Conservation (phyloP, 2,329 filamentous ascomycete genomes). For the Claviceps sp. region DNA sequence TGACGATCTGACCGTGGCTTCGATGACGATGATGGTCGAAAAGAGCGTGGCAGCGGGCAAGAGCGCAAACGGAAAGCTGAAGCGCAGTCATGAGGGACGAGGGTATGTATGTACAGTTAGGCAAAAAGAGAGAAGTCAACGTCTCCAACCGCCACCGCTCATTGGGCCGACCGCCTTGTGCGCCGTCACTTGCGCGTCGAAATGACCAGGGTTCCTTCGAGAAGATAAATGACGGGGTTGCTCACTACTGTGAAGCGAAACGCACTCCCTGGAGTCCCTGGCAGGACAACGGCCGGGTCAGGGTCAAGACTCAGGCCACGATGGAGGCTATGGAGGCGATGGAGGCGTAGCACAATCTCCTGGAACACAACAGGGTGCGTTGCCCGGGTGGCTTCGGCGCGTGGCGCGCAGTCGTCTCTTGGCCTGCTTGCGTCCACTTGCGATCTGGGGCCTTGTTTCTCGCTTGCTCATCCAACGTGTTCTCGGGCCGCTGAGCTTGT, state of each 20-base stretch:
- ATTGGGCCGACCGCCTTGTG: not conserved
- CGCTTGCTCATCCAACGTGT: not conserved
- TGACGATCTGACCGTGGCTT: slow-evolving; percentile 23
- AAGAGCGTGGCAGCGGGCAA: slow-evolving; percentile 30
- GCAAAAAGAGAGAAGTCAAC: slow-evolving; percentile 10
- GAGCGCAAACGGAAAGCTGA: slow-evolving; percentile 33
- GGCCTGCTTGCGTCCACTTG: not conserved
- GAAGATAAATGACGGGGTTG: not conserved
- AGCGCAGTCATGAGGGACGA: slow-evolving; percentile 31
- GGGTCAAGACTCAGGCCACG: not conserved
- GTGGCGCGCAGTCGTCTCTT: not conserved
- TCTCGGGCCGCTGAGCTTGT: not conserved
- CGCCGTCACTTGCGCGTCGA: not conserved
- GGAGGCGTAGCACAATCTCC: too few species aligned
- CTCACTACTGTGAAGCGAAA: slow-evolving; percentile 1
- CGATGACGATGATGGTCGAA: slow-evolving; percentile 31
- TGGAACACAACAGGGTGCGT: too few species aligned
- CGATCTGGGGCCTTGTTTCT: not conserved
- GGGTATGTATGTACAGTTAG: slow-evolving; percentile 7
- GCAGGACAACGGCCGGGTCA: not conserved
- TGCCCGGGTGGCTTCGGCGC: too few species aligned
- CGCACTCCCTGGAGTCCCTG: not conserved
- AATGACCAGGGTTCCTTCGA: not conserved
- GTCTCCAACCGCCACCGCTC: not conserved
- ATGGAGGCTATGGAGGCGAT: too few species aligned